Evolutionary conservation across 2,329 filamentous ascomycete species (phyloP), one percentile per base, ranked within the genome.

Genomic region (Fusarium torulosum): DNA sequence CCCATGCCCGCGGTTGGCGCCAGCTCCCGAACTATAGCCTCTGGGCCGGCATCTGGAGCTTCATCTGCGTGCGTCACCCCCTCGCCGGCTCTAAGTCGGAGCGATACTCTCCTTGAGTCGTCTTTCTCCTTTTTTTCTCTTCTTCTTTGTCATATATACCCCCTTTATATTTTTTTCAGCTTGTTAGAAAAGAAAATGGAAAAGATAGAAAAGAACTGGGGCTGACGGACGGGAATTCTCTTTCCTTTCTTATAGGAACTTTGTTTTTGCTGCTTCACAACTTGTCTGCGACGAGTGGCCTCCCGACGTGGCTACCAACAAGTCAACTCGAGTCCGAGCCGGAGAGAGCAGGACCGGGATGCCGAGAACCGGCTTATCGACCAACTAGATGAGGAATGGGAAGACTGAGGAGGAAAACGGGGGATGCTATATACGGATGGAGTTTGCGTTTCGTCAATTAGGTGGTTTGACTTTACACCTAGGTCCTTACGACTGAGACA

Each of bases 371-470:
- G 94, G 66, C 81, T 98, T 72, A 98, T 99, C 77, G 95, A 98
- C 78, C 93, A 97, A 79, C 84, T 97, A 61, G 96, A 98, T 74
- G 95, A 98, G 78, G 94, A 97, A 77, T 98, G 95, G 95, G 94
- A 97, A 72, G 94, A 97, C 67, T 90, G 23, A 63, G 29, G 29
- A 19, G 29, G 25, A 49, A 33, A 19, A 8, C 4, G 43, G 42
- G 38, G 38, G 21, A 10, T 15, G n/a, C 10, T 20, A 45, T 54
- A 46, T 17, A 43, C 54, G 41, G 20, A 33, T 52, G 53, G 40
- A 45, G 15, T 33, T 62, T 56, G 51, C 42, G 45, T 65, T 49
- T 43, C 44, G 53, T 41, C 29, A 6, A 27, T 23, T 20, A 9
- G 45, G 38, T 52, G 35, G 37, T 45, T 67, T 52, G 40, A 17